These are phyloP conservation scores for Podospora pseudocomata DNA, from an alignment of 495 filamentous ascomycete genomes.

Conservation along the genomic window DNA sequence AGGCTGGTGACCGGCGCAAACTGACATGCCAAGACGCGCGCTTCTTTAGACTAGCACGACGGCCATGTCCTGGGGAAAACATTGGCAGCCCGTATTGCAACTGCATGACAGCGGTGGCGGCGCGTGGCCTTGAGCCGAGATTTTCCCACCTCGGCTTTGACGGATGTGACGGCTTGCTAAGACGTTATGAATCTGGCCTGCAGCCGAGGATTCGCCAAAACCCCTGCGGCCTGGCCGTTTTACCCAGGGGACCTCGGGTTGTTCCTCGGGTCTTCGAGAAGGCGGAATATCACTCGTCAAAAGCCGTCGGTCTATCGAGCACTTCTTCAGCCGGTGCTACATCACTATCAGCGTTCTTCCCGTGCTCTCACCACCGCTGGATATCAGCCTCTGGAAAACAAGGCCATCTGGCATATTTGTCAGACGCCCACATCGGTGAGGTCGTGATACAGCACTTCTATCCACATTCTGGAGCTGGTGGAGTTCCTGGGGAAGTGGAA, in stretches of 20 bases:
- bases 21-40: background rate
- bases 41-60: background rate
- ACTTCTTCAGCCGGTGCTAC: slow-evolving; percentile 10
- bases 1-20: background rate
- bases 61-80: background rate
- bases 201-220: slow-evolving; percentile 17
- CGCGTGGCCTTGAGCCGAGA: slow-evolving; percentile 3
- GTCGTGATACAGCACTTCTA: slow-evolving; percentile 4
- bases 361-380: background rate
- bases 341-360: slow-evolving; percentile 3
- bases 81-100: background rate
- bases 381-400: background rate
- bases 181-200: slow-evolving; percentile 12
- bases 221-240: slow-evolving; percentile 1
- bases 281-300: slow-evolving; percentile 8
- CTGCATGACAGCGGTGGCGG: background rate
- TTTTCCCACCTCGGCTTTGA: background rate
- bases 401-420: background rate
- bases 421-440: background rate
- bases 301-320: background rate
- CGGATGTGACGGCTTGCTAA: slow-evolving; percentile 15
- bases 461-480: slow-evolving; percentile 14
- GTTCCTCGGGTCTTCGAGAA: slow-evolving; percentile 15
- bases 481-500: slow-evolving; percentile 11
- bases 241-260: background rate